Percentiles rank a stretch among this genome's conserved stretches.
These are phyloP conservation scores for Paraurostyla sp. DNA, from an alignment of 73 alveolate genomes.

Conservation along the genomic window DNA sequence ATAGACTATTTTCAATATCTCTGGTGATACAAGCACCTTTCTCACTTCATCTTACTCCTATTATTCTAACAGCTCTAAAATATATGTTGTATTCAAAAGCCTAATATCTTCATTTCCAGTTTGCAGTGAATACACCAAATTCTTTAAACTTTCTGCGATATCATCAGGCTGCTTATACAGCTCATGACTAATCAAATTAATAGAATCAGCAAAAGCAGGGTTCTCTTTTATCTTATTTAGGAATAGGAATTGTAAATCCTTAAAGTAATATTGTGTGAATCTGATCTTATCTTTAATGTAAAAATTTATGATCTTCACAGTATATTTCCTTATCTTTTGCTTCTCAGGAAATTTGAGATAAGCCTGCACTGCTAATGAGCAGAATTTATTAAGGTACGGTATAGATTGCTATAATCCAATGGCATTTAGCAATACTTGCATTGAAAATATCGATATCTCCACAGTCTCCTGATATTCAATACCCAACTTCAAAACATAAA, in stretches of 20 bases:
- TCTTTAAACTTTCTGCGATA: constrained; percentile 20
- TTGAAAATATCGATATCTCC: constrained; percentile 47
- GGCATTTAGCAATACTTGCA: constrained; percentile 43
- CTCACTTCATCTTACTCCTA: constrained; percentile 36
- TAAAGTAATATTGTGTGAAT: constrained; percentile 26
- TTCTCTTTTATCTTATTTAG: constrained; percentile 37
- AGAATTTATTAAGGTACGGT: neutral
- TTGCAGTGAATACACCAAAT: neutral
- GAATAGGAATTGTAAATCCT: constrained; percentile 44
- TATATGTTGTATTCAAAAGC: constrained; percentile 39
- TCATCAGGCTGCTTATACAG: constrained; percentile 21
- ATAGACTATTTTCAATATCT: constrained; percentile 43
- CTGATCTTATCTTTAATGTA: constrained; percentile 40
- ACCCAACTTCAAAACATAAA: constrained; percentile 37
- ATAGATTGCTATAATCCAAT: constrained; percentile 36
- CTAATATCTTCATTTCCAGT: constrained; percentile 61
- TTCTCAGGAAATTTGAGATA: constrained; percentile 44
- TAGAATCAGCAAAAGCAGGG: neutral
- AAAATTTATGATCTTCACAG: constrained; percentile 38
- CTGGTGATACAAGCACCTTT: constrained; percentile 47
- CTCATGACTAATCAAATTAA: neutral
- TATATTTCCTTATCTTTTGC: constrained; percentile 38
- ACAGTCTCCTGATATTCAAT: constrained; percentile 42
- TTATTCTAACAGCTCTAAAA: constrained; percentile 47
- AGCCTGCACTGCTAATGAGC: constrained; percentile 57